These are phyloP conservation scores for Hemerocallis citrina DNA, from an alignment of 106 monocot genomes.

Conservation along the genomic window DNA sequence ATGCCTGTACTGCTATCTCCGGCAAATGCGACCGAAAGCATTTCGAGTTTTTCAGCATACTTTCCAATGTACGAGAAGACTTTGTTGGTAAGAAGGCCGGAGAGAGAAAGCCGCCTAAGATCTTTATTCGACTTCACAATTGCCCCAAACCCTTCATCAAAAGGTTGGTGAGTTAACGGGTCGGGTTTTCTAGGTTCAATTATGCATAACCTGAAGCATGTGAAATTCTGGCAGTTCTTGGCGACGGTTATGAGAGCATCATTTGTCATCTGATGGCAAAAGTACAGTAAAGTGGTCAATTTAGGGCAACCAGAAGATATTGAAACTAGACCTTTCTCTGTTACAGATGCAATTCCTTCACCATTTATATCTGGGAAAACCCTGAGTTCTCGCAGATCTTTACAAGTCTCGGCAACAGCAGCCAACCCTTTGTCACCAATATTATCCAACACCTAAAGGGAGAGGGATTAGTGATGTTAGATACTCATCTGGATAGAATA, in stretches of 20 bases:
- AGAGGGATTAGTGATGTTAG: not conserved
- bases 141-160: constrained; percentile 35
- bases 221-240: constrained; percentile 32
- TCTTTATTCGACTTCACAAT: constrained; percentile 22
- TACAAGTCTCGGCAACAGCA: constrained; percentile 21
- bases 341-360: constrained; percentile 7
- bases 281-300: constrained; percentile 28
- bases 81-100: constrained; percentile 30
- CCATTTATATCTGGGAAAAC: constrained; percentile 23
- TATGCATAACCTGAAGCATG: constrained; percentile 30
- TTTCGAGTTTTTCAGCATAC: constrained; percentile 33
- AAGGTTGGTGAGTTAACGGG: constrained; percentile 21
- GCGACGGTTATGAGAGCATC: constrained; percentile 23
- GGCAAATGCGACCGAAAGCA: constrained; percentile 34
- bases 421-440: constrained; percentile 31
- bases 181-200: constrained; percentile 20
- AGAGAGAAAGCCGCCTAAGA: constrained; percentile 27
- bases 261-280: constrained; percentile 40
- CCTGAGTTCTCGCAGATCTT: constrained; percentile 21
- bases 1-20: constrained; percentile 26
- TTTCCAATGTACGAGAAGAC: constrained; percentile 30
- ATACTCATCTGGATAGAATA: too few relatives aligned
- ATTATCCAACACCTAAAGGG: constrained; percentile 24
- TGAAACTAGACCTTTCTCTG: constrained; percentile 26
- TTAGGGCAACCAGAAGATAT: constrained; percentile 29